Evolutionary conservation across 176 grass and related monocot genomes (phyloP).

Genomic region (Aegilops speltoides): DNA sequence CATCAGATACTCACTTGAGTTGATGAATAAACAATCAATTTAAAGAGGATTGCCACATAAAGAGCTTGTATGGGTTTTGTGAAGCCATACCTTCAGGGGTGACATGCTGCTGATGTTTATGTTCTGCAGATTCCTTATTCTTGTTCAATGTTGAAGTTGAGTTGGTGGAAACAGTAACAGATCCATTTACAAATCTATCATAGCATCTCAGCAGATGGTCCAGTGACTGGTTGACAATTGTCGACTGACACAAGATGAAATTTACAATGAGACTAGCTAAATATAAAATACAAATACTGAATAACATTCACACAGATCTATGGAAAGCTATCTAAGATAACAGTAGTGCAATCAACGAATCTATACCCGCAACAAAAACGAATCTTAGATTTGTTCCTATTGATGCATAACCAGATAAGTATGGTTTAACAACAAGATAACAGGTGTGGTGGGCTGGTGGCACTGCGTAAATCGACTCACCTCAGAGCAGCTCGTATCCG

Average conservation of each 20-base stretch:
- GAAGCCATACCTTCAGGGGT: slow-evolving; percentile 44
- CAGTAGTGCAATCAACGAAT: slow-evolving; percentile 1
- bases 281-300: background rate
- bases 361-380: background rate
- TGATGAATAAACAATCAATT: background rate
- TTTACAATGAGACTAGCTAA: slow-evolving; percentile 17
- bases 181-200: slow-evolving; percentile 44
- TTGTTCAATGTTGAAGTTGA: slow-evolving; percentile 30
- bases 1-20: background rate
- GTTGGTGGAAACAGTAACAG: slow-evolving; percentile 12
- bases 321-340: slow-evolving; percentile 10
- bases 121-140: slow-evolving; percentile 31
- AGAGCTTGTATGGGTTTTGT: background rate
- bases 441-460: background rate
- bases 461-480: slow-evolving; percentile 33
- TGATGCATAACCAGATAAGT: background rate
- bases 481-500: slow-evolving; percentile 34
- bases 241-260: slow-evolving; percentile 44
- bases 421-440: background rate
- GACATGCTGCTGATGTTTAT: slow-evolving; percentile 42
- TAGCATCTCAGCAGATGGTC: slow-evolving; percentile 68
- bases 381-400: background rate
- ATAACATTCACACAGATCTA: background rate
- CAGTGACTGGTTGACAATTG: slow-evolving; percentile 46
- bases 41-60: slow-evolving; percentile 13